Base-by-base conservation (phyloP, 495 filamentous ascomycete genomes). In the Xylaria telfairii region DNA sequence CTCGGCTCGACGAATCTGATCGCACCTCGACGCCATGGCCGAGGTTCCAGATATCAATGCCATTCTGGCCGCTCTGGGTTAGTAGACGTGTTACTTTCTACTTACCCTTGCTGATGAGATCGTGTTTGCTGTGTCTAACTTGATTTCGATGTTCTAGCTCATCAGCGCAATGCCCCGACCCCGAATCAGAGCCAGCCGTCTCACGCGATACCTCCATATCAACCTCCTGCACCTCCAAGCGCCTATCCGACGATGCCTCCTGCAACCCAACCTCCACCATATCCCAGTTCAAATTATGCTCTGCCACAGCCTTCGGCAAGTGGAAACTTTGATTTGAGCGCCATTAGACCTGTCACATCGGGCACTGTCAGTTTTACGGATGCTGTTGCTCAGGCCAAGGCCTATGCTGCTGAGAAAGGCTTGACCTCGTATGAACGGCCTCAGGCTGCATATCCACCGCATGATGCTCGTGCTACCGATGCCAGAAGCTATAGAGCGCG, bases 321-420 rank as follows among this genome's bases (percentile, higher is more conserved):
- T 26, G 92, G 92, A 12, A 90, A 84, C 63, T 83, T 93, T 64
- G 93, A 96, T 74, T 78, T 96, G 44, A 92, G 89, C 78, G 84
- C 87, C 12, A 92, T 95, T 75, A 91, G 90, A 73, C 92, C 92
- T 13, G 85, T 88, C 42, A 90, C 85, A 71, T 91, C 91, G 2
- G 93, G 93, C 56, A 90, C 89, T 13, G 89, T 94, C 28, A 92
- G 87, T 68, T 83, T 94, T 47, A 84, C 87, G 41, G 92, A 94
- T 75, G 91, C 92, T 9, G 86, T 95, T 67, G 90, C 91, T 4
- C 90, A 90, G 72, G 92, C 91, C 4, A 90, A 89, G 71, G 89
- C 88, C 13, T 89, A 89, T 77, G 91, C 92, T 26, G 87, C 89
- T 30, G 89, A 94, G 73, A 89, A 90, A 75, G 92, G 92, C 54